A percentile compares a stretch with the other conserved stretches of the same genome.
Conservation (phyloP, 768 basidiomycete genomes). For the Rhizopogon roseolus region DNA sequence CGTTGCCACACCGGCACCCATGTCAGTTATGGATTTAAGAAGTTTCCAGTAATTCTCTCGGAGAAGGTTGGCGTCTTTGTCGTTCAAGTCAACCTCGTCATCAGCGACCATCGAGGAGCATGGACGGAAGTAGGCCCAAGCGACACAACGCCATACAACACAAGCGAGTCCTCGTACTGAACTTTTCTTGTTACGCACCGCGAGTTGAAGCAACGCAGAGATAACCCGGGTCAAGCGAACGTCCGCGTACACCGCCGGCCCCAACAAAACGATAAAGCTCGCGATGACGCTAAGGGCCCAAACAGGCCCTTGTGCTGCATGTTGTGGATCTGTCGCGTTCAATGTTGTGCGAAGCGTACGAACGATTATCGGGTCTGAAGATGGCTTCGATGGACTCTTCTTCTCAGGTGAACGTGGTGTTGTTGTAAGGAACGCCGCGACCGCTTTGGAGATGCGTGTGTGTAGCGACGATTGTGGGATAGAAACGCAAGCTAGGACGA, state of each 20-base stretch:
- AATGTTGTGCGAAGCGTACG: slow-evolving; percentile 67
- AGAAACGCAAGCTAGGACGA: slow-evolving; percentile 49
- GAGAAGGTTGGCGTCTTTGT: slow-evolving; percentile 21
- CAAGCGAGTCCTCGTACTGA: slow-evolving; percentile 58
- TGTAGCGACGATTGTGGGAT: slow-evolving; percentile 47
- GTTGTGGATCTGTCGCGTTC: slow-evolving; percentile 44
- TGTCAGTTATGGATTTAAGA: slow-evolving; percentile 48
- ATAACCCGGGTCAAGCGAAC: slow-evolving; percentile 40
- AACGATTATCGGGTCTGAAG: slow-evolving; percentile 47
- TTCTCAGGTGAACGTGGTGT: slow-evolving; percentile 30
- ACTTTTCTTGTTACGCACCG: slow-evolving; percentile 59
- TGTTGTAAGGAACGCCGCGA: slow-evolving; percentile 45
- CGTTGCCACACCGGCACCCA: slow-evolving; percentile 53
- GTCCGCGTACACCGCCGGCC: slow-evolving; percentile 46
- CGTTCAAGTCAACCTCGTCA: slow-evolving; percentile 16
- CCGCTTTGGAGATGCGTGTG: slow-evolving; percentile 44
- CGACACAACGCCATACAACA: slow-evolving; percentile 59
- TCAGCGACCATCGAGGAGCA: slow-evolving; percentile 23
- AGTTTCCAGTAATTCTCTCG: slow-evolving; percentile 43
- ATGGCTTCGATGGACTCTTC: slow-evolving; percentile 30
- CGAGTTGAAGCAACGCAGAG: slow-evolving; percentile 45
- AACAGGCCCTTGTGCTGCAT: slow-evolving; percentile 71
- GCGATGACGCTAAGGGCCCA: slow-evolving; percentile 73
- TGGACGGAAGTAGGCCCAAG: slow-evolving; percentile 65
- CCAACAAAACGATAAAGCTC: slow-evolving; percentile 60